Percentiles rank a stretch among this genome's conserved stretches.
These are phyloP conservation scores for Fusarium chaquense DNA, from an alignment of 2,329 filamentous ascomycete species.

Conservation along the genomic window DNA sequence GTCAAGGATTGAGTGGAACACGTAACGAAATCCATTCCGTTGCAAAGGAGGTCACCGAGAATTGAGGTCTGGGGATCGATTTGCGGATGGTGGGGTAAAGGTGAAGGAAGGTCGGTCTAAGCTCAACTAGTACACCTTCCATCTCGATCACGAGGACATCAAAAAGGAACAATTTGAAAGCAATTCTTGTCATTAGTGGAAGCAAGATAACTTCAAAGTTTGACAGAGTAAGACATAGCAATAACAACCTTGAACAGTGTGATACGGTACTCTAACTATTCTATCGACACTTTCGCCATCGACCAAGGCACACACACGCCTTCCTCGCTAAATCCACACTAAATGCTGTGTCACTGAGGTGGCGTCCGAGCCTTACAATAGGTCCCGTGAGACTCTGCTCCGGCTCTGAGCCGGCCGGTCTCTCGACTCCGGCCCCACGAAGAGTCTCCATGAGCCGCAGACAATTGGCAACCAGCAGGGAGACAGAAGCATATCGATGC, in stretches of 20 bases:
- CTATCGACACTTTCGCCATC: conserved; percentile 9
- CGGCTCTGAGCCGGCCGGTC: conserved; percentile 46
- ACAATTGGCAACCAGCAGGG: conserved; percentile 18
- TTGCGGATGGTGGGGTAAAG: conserved; percentile 23
- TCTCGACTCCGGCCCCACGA: conserved; percentile 48
- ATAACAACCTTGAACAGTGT: not conserved
- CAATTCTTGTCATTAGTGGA: not conserved
- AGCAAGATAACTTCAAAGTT: not conserved
- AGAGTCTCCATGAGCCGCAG: conserved; percentile 40
- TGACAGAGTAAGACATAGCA: not conserved
- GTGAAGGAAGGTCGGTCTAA: not conserved
- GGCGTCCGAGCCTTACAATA: conserved; percentile 29
- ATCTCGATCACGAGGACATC: not conserved
- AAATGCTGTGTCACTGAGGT: conserved; percentile 24
- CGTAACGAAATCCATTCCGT: conserved; percentile 12
- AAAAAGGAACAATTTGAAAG: not conserved
- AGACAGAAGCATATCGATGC: conserved; percentile 27
- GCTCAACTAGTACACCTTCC: not conserved
- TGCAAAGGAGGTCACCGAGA: conserved; percentile 12
- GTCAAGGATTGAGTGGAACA: not conserved
- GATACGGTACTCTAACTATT: not conserved
- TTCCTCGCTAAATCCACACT: conserved; percentile 24
- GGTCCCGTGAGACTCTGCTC: conserved; percentile 45
- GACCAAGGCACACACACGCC: conserved; percentile 21
- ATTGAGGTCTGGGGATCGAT: conserved; percentile 25